Evolutionary conservation across 2,329 filamentous ascomycete species (phyloP).

Genomic region (Fusarium secorum): DNA sequence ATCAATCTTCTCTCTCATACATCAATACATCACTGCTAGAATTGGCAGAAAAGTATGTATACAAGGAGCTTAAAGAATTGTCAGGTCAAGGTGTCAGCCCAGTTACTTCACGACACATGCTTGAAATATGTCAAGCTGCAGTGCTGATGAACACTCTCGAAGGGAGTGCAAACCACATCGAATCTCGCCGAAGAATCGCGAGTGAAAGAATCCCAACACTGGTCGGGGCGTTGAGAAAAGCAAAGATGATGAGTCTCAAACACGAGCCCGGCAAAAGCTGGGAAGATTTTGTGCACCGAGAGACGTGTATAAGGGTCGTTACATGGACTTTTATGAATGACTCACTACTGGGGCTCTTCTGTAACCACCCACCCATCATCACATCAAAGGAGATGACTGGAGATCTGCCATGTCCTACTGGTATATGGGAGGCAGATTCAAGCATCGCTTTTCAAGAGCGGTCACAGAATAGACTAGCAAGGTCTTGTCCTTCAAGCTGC

Average conservation of each 20-base stretch:
- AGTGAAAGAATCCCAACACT: slow-evolving; percentile 11
- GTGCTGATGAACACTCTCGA: slow-evolving; percentile 12
- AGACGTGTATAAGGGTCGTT: slow-evolving; percentile 29
- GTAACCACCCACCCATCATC: slow-evolving; percentile 16
- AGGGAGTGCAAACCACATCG: background rate
- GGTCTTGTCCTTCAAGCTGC: background rate
- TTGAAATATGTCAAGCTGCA: slow-evolving; percentile 25
- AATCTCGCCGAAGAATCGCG: slow-evolving; percentile 4
- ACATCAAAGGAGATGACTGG: slow-evolving; percentile 24
- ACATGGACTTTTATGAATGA: slow-evolving; percentile 25
- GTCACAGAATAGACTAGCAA: accelerated
- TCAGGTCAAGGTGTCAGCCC: background rate
- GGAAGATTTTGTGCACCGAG: slow-evolving; percentile 9
- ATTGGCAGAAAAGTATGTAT: slow-evolving; percentile 24
- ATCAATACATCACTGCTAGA: background rate
- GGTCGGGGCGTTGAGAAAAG: slow-evolving; percentile 1
- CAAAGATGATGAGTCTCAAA: background rate
- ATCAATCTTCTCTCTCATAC: accelerated
- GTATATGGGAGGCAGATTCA: slow-evolving; percentile 23
- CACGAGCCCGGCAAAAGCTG: background rate
- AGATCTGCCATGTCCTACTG: slow-evolving; percentile 11
- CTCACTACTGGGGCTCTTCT: slow-evolving; percentile 5
- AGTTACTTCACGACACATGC: background rate
- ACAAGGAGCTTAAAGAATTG: slow-evolving; percentile 1
- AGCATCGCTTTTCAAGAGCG: background rate